phyloP scores from a whole-genome alignment of 345 rosid genomes.

The Linum trigynum region DNA sequence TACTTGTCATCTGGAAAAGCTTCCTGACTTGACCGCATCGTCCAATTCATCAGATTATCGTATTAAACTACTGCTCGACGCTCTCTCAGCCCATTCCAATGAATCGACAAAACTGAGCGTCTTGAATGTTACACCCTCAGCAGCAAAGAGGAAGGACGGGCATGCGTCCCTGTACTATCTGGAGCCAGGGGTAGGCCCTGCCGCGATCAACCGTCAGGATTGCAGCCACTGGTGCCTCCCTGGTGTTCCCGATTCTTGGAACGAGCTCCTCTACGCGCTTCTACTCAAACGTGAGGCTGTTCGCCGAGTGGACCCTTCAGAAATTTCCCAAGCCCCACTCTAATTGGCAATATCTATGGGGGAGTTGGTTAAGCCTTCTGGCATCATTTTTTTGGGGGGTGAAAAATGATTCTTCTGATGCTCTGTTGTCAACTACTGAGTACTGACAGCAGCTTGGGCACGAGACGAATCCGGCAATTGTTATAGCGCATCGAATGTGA shows the following conservation, averaged over 20 bases:
- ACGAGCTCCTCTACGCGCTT: conserved; percentile 61
- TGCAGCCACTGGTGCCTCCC: conserved; percentile 99
- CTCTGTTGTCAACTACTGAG: too few relatives aligned
- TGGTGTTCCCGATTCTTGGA: conserved; percentile 92
- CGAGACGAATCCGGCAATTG: too few relatives aligned
- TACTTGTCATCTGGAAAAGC: conserved; percentile 71
- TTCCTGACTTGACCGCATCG: conserved; percentile 54
- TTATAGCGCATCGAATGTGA: too few relatives aligned
- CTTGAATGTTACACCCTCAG: conserved; percentile 62
- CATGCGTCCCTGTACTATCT: conserved; percentile 71
- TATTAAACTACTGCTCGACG: conserved; percentile 32
- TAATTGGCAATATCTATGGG: neutral
- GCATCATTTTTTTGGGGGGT: too few relatives aligned
- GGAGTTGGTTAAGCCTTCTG: too few relatives aligned
- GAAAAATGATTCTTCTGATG: too few relatives aligned
- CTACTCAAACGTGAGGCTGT: conserved; percentile 19
- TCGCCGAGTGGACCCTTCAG: neutral
- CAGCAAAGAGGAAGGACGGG: conserved; percentile 72
- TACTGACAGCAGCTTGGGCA: too few relatives aligned
- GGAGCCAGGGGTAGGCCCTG: conserved; percentile 41
- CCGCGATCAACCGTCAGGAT: conserved; percentile 63
- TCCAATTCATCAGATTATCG: conserved; percentile 39
- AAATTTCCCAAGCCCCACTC: neutral
- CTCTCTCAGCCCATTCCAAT: conserved; percentile 30
- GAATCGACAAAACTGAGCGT: conserved; percentile 28